phyloP scores from a whole-genome alignment of 331 rosid species.

The Quercus lobata region DNA sequence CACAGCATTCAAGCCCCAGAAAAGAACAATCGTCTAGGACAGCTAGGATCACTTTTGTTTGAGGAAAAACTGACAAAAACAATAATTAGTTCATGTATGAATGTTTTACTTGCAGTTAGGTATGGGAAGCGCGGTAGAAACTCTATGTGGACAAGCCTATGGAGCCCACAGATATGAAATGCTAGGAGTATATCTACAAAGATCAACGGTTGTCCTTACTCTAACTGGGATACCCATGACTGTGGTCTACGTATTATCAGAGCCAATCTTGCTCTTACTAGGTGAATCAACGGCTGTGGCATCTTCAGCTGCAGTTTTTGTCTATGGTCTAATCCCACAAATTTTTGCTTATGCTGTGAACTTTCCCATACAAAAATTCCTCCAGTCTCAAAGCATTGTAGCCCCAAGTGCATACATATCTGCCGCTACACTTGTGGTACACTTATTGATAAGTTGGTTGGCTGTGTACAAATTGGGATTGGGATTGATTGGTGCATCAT shows the following conservation, averaged over 20 bases:
- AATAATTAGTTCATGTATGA: no score
- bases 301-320: slow-evolving; percentile 37
- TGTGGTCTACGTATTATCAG: slow-evolving; percentile 36
- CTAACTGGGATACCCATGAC: slow-evolving; percentile 43
- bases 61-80: no score
- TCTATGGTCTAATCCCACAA: slow-evolving; percentile 69
- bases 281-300: slow-evolving; percentile 40
- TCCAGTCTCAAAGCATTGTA: slow-evolving; percentile 66
- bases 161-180: slow-evolving; percentile 53
- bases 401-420: slow-evolving; percentile 55
- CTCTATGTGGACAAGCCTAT: slow-evolving; percentile 69
- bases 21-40: no score
- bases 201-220: slow-evolving; percentile 36
- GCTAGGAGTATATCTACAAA: slow-evolving; percentile 57
- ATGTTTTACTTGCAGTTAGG: slow-evolving; percentile 1
- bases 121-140: slow-evolving; percentile 60
- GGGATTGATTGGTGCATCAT: slow-evolving; percentile 47
- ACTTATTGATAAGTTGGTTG: slow-evolving; percentile 42
- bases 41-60: no score
- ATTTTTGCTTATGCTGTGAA: slow-evolving; percentile 62
- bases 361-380: slow-evolving; percentile 73
- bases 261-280: slow-evolving; percentile 32
- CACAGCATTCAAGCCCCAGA: no score
- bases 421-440: slow-evolving; percentile 29
- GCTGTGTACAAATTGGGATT: slow-evolving; percentile 29